Conservation (phyloP, 2,329 filamentous ascomycete genomes). For the Orbilia ellipsospora region DNA sequence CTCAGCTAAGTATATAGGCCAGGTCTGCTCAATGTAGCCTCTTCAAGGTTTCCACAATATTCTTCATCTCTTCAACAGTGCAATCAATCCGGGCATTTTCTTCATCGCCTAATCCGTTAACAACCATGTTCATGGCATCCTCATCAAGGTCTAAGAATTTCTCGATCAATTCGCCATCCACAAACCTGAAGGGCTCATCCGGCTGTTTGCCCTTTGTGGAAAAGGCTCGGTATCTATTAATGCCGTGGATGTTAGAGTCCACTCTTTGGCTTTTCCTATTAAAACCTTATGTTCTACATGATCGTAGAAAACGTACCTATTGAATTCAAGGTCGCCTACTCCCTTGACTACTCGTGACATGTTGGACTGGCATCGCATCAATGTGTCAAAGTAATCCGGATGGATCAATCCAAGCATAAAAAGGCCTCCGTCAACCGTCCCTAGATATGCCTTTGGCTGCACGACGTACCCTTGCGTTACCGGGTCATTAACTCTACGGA, state of each 20-base stretch:
- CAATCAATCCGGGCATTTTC: slow-evolving; percentile 67
- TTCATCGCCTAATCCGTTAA: slow-evolving; percentile 65
- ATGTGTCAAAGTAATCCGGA: slow-evolving; percentile 76
- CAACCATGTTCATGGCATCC: slow-evolving; percentile 68
- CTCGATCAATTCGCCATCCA: slow-evolving; percentile 93
- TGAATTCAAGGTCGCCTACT: slow-evolving; percentile 80
- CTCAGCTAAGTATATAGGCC: background rate
- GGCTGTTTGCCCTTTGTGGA: slow-evolving; percentile 76
- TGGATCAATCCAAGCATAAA: slow-evolving; percentile 88
- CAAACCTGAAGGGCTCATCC: slow-evolving; percentile 83
- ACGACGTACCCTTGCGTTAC: slow-evolving; percentile 42
- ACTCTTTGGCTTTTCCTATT: background rate
- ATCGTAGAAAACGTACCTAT: slow-evolving; percentile 61
- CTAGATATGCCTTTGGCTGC: slow-evolving; percentile 82
- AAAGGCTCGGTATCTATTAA: slow-evolving; percentile 78
- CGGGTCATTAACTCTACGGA: slow-evolving; percentile 71
- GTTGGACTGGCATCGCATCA: slow-evolving; percentile 81
- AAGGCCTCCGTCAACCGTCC: slow-evolving; percentile 89
- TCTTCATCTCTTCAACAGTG: slow-evolving; percentile 64
- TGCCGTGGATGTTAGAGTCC: slow-evolving; percentile 1
- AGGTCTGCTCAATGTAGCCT: slow-evolving; percentile 68
- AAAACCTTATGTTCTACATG: background rate
- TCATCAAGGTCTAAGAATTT: slow-evolving; percentile 79
- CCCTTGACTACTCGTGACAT: slow-evolving; percentile 75
- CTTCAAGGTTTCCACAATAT: slow-evolving; percentile 72